Base-by-base conservation (phyloP, 1,284 basidiomycete genomes). In the Singerocomus inundabilis region DNA sequence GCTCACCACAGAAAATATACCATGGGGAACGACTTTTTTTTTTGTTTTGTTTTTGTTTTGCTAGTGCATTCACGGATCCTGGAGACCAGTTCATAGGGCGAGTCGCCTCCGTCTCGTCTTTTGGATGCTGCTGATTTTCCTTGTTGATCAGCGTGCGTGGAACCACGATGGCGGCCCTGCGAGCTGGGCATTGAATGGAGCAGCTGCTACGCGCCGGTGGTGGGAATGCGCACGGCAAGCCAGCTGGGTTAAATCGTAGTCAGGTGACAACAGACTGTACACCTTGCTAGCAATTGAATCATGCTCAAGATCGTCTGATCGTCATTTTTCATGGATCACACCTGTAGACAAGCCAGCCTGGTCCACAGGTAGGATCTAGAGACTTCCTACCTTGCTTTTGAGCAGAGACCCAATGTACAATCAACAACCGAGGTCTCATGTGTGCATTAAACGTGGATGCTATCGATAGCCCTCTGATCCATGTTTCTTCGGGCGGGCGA, bases 381-480 rank as follows among this genome's bases (percentile, higher is more conserved):
- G 69, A 62, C 2, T 74, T 86, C 50, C 80, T 78, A 48, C 63
- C 70, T 7, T 82, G 75, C 63, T n/a, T 75, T 87, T 57, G 61
- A 77, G 51, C 62, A 75, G 57, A 79, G 80, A 51, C 65, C 87
- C 6, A 74, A 74, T 8, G 61, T 79, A 16, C 61, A 69, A 1
- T n/a, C n/a, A 72, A 65, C 3, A 70, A 81, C 57, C 74, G 84
- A 32, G 83, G 81, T 48, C 85, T 85, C 60, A 77, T 55, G 67
- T 77, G 57, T 78, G 61, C 34, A 8, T 30, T 6, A 28, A 13
- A 18, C 12, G 18, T 10, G 16, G 8, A 15, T 83, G 9, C 71
- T 69, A 12, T 57, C 76, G n/a, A 57, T 63, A 2, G 72, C 62
- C 86, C 56, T 82, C 84, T 16, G 84, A 83, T 15, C 68, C 72